Evolutionary conservation across 495 filamentous ascomycete genomes (phyloP).

Genomic region (Penicillium steckii): DNA sequence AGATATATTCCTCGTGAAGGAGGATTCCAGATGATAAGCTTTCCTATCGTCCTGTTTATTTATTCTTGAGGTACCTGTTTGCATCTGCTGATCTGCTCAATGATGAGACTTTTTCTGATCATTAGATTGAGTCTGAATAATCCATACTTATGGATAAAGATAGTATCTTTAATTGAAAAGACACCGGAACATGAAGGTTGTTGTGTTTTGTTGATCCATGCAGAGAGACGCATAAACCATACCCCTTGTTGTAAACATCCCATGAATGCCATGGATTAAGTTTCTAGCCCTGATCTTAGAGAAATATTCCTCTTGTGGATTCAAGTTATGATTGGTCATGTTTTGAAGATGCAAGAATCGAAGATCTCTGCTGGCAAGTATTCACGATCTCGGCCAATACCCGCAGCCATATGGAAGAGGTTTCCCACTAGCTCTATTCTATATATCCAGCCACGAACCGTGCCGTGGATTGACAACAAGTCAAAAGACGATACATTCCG

Average conservation of each 20-base stretch:
- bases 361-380: background rate
- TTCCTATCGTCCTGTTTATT: too few relatives aligned
- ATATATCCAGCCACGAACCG: background rate
- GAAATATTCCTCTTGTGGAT: too few relatives aligned
- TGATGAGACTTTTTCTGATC: too few relatives aligned
- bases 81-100: too few relatives aligned
- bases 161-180: background rate
- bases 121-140: background rate
- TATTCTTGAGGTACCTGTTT: too few relatives aligned
- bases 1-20: constrained; percentile 1
- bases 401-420: background rate
- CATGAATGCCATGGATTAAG: background rate
- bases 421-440: background rate
- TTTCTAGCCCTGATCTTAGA: background rate
- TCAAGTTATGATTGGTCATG: background rate
- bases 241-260: background rate
- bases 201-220: background rate
- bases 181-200: background rate
- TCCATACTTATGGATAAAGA: too few relatives aligned
- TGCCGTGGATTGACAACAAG: background rate
- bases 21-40: background rate
- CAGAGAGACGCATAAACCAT: too few relatives aligned
- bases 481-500: constrained; percentile 10
- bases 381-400: background rate
- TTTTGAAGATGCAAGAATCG: background rate